Conservation (phyloP, 805 yeast genomes). For the Monosporozyma solicola region DNA sequence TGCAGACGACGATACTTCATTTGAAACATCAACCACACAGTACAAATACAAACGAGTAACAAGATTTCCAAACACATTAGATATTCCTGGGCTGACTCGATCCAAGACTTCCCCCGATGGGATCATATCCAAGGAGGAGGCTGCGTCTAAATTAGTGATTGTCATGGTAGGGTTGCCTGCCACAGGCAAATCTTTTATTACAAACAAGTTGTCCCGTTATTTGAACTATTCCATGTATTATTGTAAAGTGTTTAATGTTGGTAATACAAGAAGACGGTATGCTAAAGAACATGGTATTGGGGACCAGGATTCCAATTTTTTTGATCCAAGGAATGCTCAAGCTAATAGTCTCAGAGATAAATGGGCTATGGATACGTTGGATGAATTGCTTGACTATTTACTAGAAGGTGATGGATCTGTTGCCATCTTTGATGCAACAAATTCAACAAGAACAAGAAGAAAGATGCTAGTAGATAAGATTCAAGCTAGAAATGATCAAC, state of each 20-base stretch:
- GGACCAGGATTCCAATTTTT: conserved; percentile 72
- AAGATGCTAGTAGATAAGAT: conserved; percentile 48
- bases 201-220: conserved; percentile 82
- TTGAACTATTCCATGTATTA: conserved; percentile 91
- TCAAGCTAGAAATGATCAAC: conserved; percentile 45
- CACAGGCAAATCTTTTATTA: conserved; percentile 86
- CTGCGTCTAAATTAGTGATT: conserved; percentile 77
- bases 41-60: conserved; percentile 14
- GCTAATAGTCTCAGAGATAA: conserved; percentile 67
- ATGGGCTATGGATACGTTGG: conserved; percentile 95
- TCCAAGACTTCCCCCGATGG: conserved; percentile 76
- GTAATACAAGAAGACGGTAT: conserved; percentile 82
- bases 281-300: conserved; percentile 29
- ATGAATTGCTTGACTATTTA: conserved; percentile 71
- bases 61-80: conserved; percentile 70
- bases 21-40: background rate
- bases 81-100: conserved; percentile 86
- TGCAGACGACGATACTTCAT: background rate
- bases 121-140: conserved; percentile 50
- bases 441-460: conserved; percentile 59
- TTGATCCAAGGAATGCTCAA: conserved; percentile 66
- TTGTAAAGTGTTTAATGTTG: conserved; percentile 86
- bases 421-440: conserved; percentile 84
- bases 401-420: conserved; percentile 78
- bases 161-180: conserved; percentile 98